Conservation (phyloP, 257 asterid species). For the Nicotiana paniculata region DNA sequence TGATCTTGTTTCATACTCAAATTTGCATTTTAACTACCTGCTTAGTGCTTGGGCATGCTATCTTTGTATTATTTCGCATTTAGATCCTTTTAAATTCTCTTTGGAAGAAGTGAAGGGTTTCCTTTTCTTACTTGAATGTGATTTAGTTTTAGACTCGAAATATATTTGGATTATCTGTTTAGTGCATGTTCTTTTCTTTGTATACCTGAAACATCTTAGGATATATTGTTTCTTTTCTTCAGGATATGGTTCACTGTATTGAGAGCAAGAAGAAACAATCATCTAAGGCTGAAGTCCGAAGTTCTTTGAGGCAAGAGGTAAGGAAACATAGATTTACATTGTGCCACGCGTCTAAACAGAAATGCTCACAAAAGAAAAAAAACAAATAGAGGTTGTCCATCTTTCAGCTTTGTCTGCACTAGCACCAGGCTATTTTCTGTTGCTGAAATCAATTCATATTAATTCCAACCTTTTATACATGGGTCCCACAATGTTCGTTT, state of each 20-base stretch:
- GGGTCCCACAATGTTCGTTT: too few relatives aligned
- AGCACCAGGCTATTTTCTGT: too few relatives aligned
- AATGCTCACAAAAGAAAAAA: too few relatives aligned
- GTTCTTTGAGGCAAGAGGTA: slow-evolving; percentile 80
- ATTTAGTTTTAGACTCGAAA: background rate
- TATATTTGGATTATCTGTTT: background rate
- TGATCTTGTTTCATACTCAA: background rate
- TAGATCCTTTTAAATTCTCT: background rate
- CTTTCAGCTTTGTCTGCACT: too few relatives aligned
- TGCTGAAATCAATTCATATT: too few relatives aligned
- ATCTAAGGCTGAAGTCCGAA: slow-evolving; percentile 47
- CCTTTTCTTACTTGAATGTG: background rate
- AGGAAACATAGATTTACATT: background rate
- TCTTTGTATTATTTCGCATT: background rate
- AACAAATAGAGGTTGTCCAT: too few relatives aligned
- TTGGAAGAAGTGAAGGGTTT: background rate
- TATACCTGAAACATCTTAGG: background rate
- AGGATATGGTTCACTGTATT: slow-evolving; percentile 41
- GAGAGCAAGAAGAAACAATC: slow-evolving; percentile 37
- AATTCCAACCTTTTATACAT: too few relatives aligned
- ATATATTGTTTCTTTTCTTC: slow-evolving; percentile 9
- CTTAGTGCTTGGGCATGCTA: background rate
- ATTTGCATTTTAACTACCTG: background rate
- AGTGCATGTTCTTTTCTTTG: background rate
- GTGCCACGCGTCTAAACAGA: too few relatives aligned